Evolutionary conservation across 495 filamentous ascomycete genomes (phyloP), one percentile per base, ranked within the genome.

Genomic region (Lentithecium fluviatile): DNA sequence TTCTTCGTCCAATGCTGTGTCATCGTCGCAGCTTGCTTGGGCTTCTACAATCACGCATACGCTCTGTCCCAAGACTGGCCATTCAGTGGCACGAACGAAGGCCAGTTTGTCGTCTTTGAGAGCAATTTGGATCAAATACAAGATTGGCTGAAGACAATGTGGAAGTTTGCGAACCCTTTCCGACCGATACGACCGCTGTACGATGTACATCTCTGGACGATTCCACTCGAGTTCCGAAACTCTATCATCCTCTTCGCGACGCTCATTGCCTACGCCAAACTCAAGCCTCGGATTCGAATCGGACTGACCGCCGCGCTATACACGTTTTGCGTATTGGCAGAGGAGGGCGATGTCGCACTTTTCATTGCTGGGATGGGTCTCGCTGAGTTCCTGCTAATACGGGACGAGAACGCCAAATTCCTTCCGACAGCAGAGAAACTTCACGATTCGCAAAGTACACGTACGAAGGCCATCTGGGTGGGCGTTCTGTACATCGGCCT

Each of bases 1-100:
- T 64, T 84, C 13, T 70, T 80, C 24, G 82, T 83, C 15, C 79
- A 85, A 15, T 68, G 82, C 15, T 73, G 83, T 11, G 79, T 88
- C 45, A 67, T 85, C 36, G 42, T 83, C 29, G 74, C 83, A 21
- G 73, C 82, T 15, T 80, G 82, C 25, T 59, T 76, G 1, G 84
- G 84, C 6, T 64, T 74, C 3, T 81, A 76, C 60, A 74, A 79
- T 48, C 76, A 79, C 53, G 75, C 78, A 3, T 69, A 71, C 21
- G 54, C 6, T 20, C 53, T 64, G 0, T 34, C 46, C 23, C 0
- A 54, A 24, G 60, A 67, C 51, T 62, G 59, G 59, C 59, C 59
- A 7, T 62, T 56, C 21, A 54, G 13, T 70, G 76, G 38, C 70
- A 75, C 58, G 38, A 78, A 76, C 20, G 80, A 80, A 51, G 74